phyloP scores from a whole-genome alignment of 2,329 filamentous ascomycete species.

The Aureobasidium melanogenum region DNA sequence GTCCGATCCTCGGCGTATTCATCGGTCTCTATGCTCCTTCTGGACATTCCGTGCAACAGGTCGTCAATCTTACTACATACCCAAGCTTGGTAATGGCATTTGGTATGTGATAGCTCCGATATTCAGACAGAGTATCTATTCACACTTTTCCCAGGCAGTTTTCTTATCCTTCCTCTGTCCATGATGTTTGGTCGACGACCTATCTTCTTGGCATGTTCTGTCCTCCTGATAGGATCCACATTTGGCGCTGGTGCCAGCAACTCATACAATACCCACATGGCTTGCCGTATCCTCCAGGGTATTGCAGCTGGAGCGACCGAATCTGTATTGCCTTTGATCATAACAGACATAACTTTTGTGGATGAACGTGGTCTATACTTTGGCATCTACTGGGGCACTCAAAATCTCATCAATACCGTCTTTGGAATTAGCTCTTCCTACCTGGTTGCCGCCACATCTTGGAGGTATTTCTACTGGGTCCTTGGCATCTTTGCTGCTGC shows the following conservation, averaged over 20 bases:
- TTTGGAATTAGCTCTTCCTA: constrained; percentile 31
- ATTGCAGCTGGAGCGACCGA: constrained; percentile 33
- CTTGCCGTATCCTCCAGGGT: constrained; percentile 27
- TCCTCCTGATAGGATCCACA: constrained; percentile 25
- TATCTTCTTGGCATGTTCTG: constrained; percentile 23
- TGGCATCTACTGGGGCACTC: constrained; percentile 32
- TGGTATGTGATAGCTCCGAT: constrained; percentile 16
- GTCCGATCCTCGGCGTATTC: constrained; percentile 28
- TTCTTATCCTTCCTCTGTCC: constrained; percentile 32
- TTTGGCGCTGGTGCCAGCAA: constrained; percentile 28
- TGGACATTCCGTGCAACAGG: constrained; percentile 20
- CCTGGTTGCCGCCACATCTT: constrained; percentile 27
- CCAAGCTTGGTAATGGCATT: constrained; percentile 33
- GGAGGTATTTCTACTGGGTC: constrained; percentile 37
- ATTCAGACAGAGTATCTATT: background rate
- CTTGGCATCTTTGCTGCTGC: constrained; percentile 28
- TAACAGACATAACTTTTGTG: constrained; percentile 33
- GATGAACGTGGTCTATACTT: constrained; percentile 31
- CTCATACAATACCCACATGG: constrained; percentile 30
- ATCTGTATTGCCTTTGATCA: constrained; percentile 32
- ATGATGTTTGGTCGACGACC: constrained; percentile 32
- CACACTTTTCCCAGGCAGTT: constrained; percentile 15
- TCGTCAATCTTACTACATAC: constrained; percentile 30
- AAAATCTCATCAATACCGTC: constrained; percentile 27
- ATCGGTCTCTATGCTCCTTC: constrained; percentile 24